Base-by-base conservation (phyloP, 495 filamentous ascomycete species). In the Cryomyces minteri region DNA sequence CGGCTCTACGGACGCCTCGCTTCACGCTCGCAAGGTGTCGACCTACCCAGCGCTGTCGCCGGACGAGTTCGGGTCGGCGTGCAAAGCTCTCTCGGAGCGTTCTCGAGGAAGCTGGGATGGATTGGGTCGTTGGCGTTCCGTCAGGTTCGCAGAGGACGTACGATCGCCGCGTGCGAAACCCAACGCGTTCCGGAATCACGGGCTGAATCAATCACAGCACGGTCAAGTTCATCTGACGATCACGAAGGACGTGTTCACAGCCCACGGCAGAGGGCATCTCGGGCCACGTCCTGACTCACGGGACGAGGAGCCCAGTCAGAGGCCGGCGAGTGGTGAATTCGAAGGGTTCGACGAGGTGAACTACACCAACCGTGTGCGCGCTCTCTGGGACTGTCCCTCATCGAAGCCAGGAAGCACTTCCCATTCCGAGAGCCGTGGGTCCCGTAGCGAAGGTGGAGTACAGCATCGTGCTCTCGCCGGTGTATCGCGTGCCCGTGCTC, bases 391-490 rank as follows among this genome's bases (percentile, higher is more conserved):
- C 28, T 3, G 32, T 38, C 18, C 29, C 36, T 37, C 18, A 45
- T 28, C 7, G n/a, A 33, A 10, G 5, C 31, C 33, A 45, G 43
- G 43, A 45, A 34, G 36, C 43, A 37, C 36, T 45, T 34, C 28
- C 5, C 4, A 45, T 9, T 0, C 12, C 4, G 6, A 4, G 2
- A 5, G 43, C 33, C 10, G 9, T 36, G 7, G 11, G 9, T 28
- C 28, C 9, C 8, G 14, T 2, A 8, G 29, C 32, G 1, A 4
- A 38, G 10, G 74, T 82, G 25, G 57, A 71, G 41, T 79, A 79
- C 53, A 72, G 76, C 50, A 67, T 76, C 48, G 67, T 75, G 43
- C 62, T 73, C 32, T 73, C 71, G 50, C 75, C 64, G 41, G 71
- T 61, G 47, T 77, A 75, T 61, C 66, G 53, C 37, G 71, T 64